phyloP scores from a whole-genome alignment of 106 monocot genomes.

The Acanthochlamys bracteata region DNA sequence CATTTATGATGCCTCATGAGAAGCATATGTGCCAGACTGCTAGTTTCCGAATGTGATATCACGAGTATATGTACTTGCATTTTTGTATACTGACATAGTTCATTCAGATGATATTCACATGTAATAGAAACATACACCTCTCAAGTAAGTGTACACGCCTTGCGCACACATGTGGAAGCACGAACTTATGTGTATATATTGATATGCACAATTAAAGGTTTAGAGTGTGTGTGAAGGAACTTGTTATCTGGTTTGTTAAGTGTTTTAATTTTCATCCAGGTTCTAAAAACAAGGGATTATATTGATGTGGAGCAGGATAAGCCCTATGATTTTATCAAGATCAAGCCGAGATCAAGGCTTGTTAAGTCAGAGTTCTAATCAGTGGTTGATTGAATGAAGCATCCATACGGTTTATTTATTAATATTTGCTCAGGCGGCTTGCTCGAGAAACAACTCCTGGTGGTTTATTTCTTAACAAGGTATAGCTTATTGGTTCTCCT shows the following conservation, averaged over 20 bases:
- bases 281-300: slow-evolving; percentile 83
- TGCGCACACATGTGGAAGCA: too few relatives aligned
- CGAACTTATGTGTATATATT: too few relatives aligned
- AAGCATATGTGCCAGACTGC: too few relatives aligned
- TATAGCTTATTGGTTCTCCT: neutral
- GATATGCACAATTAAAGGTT: too few relatives aligned
- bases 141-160: too few relatives aligned
- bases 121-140: too few relatives aligned
- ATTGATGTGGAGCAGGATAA: slow-evolving; percentile 69
- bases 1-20: too few relatives aligned
- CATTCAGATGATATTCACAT: too few relatives aligned
- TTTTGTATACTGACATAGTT: too few relatives aligned
- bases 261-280: slow-evolving; percentile 31
- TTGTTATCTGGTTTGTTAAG: neutral
- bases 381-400: neutral
- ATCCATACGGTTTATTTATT: neutral
- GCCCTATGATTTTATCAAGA: slow-evolving; percentile 55
- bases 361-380: slow-evolving; percentile 78
- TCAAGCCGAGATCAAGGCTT: slow-evolving; percentile 69
- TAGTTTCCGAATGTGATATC: too few relatives aligned
- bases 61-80: too few relatives aligned
- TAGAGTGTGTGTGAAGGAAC: too few relatives aligned
- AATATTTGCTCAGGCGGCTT: neutral
- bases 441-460: neutral
- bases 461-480: neutral